Percentiles rank a stretch among this genome's conserved stretches.
These are phyloP conservation scores for Gossypium stocksii DNA, from an alignment of 345 rosid species.

Conservation along the genomic window DNA sequence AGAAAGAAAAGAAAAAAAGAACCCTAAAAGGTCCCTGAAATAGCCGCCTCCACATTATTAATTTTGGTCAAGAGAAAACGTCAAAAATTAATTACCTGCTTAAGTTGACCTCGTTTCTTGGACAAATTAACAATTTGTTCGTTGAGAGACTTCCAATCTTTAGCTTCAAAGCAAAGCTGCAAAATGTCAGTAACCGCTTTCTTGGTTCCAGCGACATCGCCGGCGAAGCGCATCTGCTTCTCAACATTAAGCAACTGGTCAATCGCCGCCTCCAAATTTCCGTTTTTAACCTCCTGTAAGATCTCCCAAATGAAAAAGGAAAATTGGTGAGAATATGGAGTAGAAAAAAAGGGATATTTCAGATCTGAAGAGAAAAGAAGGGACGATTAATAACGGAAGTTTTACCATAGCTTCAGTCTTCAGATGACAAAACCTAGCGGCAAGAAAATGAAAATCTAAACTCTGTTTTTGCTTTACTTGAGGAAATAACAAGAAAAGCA, in stretches of 20 bases:
- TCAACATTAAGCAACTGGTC: constrained; percentile 70
- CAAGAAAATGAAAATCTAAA: neutral
- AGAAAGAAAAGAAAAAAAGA: neutral
- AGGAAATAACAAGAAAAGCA: neutral
- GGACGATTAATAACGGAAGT: neutral
- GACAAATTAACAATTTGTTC: constrained; percentile 74
- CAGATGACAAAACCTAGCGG: constrained; percentile 2
- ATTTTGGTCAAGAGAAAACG: neutral
- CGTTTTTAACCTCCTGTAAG: constrained; percentile 42
- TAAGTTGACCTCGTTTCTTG: constrained; percentile 86
- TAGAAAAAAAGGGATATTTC: neutral
- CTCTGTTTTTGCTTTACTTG: neutral
- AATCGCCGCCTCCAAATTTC: constrained; percentile 49
- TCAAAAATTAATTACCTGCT: constrained; percentile 45
- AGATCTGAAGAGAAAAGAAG: neutral
- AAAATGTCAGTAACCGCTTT: constrained; percentile 72
- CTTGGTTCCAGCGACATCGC: constrained; percentile 72
- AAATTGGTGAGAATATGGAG: neutral
- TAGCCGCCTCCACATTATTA: neutral
- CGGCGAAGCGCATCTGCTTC: constrained; percentile 81
- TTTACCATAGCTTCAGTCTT: neutral
- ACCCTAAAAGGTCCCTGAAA: neutral
- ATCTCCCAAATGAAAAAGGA: neutral
- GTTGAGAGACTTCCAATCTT: constrained; percentile 72
- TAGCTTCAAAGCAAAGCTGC: constrained; percentile 77